Percentiles rank a stretch among this genome's conserved stretches.
Evolutionary conservation across 2,329 filamentous ascomycete species (phyloP).

Genomic region (Leptographium flavum): DNA sequence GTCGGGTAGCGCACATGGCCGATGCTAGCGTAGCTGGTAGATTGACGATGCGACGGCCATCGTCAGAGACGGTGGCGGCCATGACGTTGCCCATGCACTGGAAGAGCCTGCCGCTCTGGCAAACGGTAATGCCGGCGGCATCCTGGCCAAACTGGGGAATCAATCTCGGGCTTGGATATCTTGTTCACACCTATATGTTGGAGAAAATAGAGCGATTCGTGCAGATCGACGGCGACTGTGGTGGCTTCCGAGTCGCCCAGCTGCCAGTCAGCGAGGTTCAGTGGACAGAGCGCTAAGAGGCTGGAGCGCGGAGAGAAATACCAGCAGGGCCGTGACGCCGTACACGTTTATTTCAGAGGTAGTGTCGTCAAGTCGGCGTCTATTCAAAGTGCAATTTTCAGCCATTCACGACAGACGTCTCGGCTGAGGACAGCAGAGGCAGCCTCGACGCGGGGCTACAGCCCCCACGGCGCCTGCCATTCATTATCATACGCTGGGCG

Average conservation of each 20-base stretch:
- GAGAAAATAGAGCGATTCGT: conserved; percentile 58
- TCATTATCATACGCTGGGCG: too few relatives aligned
- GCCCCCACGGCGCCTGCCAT: too few relatives aligned
- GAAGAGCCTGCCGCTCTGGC: conserved; percentile 61
- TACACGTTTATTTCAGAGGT: too few relatives aligned
- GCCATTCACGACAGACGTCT: too few relatives aligned
- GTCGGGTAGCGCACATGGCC: conserved; percentile 83
- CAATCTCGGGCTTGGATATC: too few relatives aligned
- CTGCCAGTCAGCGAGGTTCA: conserved; percentile 1
- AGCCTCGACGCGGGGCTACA: too few relatives aligned
- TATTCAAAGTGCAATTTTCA: too few relatives aligned
- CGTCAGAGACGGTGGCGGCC: conserved; percentile 58
- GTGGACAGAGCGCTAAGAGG: neutral
- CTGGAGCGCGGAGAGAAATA: neutral
- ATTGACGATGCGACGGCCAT: conserved; percentile 66
- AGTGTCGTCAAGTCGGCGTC: too few relatives aligned
- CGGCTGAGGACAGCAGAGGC: too few relatives aligned
- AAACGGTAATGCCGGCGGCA: conserved; percentile 76
- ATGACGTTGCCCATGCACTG: conserved; percentile 87
- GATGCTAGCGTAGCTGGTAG: too few relatives aligned
- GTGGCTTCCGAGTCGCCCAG: conserved; percentile 34
- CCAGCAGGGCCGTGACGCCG: conserved; percentile 7
- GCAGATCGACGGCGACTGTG: conserved; percentile 48
- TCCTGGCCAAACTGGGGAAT: conserved; percentile 53
- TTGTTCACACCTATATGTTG: conserved; percentile 26